Base-by-base conservation (phyloP, 495 filamentous ascomycete species). In the Trichoderma virens region DNA sequence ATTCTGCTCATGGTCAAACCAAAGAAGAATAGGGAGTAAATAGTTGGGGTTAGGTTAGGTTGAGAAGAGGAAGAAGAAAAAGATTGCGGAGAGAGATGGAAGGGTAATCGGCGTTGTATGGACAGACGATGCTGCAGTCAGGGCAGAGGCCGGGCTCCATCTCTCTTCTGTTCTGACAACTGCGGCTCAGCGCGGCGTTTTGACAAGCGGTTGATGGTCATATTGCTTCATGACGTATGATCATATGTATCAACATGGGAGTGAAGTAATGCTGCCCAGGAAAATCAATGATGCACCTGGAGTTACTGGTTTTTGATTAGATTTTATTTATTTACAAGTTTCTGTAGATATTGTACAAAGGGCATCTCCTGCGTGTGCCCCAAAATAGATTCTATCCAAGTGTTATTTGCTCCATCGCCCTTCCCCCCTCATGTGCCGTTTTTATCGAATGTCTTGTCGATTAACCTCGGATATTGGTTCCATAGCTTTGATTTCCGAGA, bases 1-100 rank as follows among this genome's bases (percentile, higher is more conserved):
- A 96, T 98, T 66, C 72, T 98, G 25, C 75, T 98, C 1, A 75
- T 88, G 5, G 78, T 97, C 61, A 98, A 98, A 74, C 90, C 94
- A 3, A 93, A 89, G 68, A 80, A 77, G 59, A 56, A 30, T 56
- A 30, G 51, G 27, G 51, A 30, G 2, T 56, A 8, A 27, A 18
- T 45, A 45, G 13, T 6, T 20, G 9, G 41, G 41, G 5, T 20
- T 5, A 16, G 23, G 6, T 31, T 11, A 27, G 25, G 74, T 76
- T 63, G 65, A 64, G 6, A 59, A 64, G 11, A n/a, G n/a, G n/a
- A n/a, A n/a, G 64, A 56, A 35, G 39, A n/a, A 47, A 31, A 28
- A 43, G 28, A 56, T 28, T 25, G 38, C 14, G 14, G 38, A 18
- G 9, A 11, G 38, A 16, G 31, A n/a, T n/a, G 59, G 6, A 27